Percentiles rank a stretch among this genome's conserved stretches.
phyloP scores from a whole-genome alignment of 1,139 yeast species.

The Yamadazyma buinensis region DNA sequence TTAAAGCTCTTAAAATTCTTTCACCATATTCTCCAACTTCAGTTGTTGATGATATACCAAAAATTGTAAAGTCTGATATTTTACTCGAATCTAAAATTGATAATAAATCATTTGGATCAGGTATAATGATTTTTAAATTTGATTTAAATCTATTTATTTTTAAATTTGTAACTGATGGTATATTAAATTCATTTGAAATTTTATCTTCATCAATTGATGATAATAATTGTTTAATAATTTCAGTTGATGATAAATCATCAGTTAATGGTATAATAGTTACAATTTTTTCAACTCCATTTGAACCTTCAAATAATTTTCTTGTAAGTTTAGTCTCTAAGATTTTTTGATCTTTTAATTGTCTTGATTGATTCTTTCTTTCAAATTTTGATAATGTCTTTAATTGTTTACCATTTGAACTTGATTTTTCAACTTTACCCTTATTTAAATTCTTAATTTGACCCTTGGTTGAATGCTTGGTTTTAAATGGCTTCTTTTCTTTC shows the following conservation, averaged over 20 bases:
- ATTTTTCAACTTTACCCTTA: conserved; percentile 87
- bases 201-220: conserved; percentile 25
- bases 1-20: conserved; percentile 79
- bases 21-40: conserved; percentile 85
- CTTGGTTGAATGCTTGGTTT: conserved; percentile 88
- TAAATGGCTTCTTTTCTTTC: conserved; percentile 84
- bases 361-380: conserved; percentile 76
- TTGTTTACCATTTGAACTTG: conserved; percentile 34
- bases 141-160: conserved; percentile 67
- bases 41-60: conserved; percentile 78
- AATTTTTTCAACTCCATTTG: conserved; percentile 76
- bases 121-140: conserved; percentile 69
- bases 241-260: conserved; percentile 58
- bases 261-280: conserved; percentile 80
- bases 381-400: conserved; percentile 51
- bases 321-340: conserved; percentile 48
- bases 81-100: conserved; percentile 82
- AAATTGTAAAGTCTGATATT: conserved; percentile 82
- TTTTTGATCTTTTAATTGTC: conserved; percentile 74
- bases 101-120: conserved; percentile 64
- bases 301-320: conserved; percentile 75
- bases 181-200: conserved; percentile 25
- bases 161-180: conserved; percentile 48
- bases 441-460: conserved; percentile 73
- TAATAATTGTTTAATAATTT: conserved; percentile 52